Conservation (phyloP, 257 asterid species). For the Asclepias syriaca region DNA sequence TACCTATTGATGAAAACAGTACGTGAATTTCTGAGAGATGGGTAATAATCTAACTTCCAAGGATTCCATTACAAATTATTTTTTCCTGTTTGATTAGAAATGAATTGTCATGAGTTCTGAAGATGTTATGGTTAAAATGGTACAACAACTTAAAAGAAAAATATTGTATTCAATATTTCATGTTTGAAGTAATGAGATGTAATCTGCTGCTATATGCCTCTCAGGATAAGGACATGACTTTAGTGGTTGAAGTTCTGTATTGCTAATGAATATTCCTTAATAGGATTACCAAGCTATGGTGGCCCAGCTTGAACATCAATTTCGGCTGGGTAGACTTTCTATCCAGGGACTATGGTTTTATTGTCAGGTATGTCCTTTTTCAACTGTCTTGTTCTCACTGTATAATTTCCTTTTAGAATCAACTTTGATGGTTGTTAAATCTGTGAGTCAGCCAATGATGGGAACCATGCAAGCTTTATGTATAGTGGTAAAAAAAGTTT, state of each 20-base stretch:
- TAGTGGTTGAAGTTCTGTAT: neutral
- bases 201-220: neutral
- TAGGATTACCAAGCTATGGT: slow-evolving; percentile 99
- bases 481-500: slow-evolving; percentile 75
- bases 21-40: neutral
- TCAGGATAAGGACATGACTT: neutral
- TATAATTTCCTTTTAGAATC: slow-evolving; percentile 12
- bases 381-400: slow-evolving; percentile 14
- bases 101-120: neutral
- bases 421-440: slow-evolving; percentile 13
- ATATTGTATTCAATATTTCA: neutral
- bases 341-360: slow-evolving; percentile 97
- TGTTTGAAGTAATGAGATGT: neutral
- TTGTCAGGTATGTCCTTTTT: slow-evolving; percentile 69
- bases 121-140: neutral
- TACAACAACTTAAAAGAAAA: neutral
- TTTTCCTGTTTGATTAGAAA: neutral
- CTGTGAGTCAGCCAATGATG: slow-evolving; percentile 78
- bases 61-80: neutral
- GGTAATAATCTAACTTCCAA: neutral
- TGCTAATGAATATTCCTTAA: neutral
- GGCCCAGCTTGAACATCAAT: slow-evolving; percentile 97
- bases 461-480: slow-evolving; percentile 94
- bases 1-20: neutral
- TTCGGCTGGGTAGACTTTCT: slow-evolving; percentile 87